Evolutionary conservation across 768 basidiomycete genomes (phyloP).

Genomic region (Suillus luteus): DNA sequence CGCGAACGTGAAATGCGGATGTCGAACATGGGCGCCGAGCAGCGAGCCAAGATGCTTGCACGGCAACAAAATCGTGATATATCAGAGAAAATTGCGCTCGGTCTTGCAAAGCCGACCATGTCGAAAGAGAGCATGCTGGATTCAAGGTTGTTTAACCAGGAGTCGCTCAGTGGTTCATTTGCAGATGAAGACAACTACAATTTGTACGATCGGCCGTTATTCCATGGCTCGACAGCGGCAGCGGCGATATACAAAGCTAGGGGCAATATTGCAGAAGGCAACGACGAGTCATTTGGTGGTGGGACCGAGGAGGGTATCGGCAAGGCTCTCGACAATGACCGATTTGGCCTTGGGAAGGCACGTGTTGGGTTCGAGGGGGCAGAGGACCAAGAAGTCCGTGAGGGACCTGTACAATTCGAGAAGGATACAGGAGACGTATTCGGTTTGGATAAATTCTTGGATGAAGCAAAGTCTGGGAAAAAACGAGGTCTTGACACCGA

Average conservation of each 20-base stretch:
- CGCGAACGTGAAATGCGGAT: conserved; percentile 97
- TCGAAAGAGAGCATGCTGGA: conserved; percentile 98
- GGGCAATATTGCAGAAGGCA: conserved; percentile 80
- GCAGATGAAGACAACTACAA: conserved; percentile 94
- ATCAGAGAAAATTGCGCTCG: conserved; percentile 97
- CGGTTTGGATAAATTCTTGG: conserved; percentile 94
- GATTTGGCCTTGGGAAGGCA: conserved; percentile 87
- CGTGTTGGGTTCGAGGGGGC: conserved; percentile 91
- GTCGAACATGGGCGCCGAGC: conserved; percentile 98
- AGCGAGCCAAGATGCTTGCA: conserved; percentile 93
- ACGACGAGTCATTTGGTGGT: conserved; percentile 91
- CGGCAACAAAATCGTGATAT: conserved; percentile 98
- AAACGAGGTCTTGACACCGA: conserved; percentile 84
- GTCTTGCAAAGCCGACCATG: conserved; percentile 93
- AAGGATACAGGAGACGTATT: conserved; percentile 98
- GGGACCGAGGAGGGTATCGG: conserved; percentile 96
- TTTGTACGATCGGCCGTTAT: conserved; percentile 92
- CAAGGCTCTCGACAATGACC: conserved; percentile 88
- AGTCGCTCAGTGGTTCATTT: conserved; percentile 78
- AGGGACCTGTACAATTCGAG: conserved; percentile 98
- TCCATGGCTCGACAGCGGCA: conserved; percentile 93
- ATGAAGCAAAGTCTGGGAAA: conserved; percentile 94
- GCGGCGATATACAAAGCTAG: conserved; percentile 99
- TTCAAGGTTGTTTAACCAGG: conserved; percentile 96
- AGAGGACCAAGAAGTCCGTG: conserved; percentile 76